Evolutionary conservation across 2,329 filamentous ascomycete species (phyloP).

Genomic region (Neophaeococcomyces aloes): DNA sequence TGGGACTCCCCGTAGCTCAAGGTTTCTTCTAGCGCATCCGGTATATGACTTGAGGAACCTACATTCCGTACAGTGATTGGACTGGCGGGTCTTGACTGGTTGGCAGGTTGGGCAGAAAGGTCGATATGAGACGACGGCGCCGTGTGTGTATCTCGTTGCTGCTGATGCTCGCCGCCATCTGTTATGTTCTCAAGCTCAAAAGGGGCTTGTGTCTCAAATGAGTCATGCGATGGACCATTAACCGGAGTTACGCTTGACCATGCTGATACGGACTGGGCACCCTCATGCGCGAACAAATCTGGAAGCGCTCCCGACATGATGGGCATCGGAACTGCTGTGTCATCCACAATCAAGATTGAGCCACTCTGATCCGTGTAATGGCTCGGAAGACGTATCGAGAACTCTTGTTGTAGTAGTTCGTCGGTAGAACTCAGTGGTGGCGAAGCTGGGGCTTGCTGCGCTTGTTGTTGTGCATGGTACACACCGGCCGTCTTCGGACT

Average conservation of each 20-base stretch:
- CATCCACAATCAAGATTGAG: conserved; percentile 78
- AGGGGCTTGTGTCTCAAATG: conserved; percentile 1
- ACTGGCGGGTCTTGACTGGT: not conserved
- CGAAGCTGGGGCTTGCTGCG: conserved; percentile 8
- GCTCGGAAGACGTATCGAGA: conserved; percentile 32
- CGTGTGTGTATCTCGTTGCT: not conserved
- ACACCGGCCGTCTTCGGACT: conserved; percentile 3
- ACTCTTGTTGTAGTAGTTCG: conserved; percentile 18
- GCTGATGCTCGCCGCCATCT: not conserved
- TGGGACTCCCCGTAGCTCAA: not conserved
- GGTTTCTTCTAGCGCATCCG: not conserved
- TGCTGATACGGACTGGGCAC: not conserved
- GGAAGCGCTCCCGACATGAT: conserved; percentile 31
- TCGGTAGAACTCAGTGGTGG: conserved; percentile 19
- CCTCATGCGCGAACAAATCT: not conserved
- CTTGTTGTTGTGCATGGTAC: not conserved
- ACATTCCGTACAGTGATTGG: conserved; percentile 2
- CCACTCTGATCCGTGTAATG: conserved; percentile 70
- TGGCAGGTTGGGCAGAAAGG: not conserved
- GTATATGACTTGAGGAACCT: not conserved
- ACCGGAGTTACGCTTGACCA: not conserved
- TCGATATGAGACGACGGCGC: not conserved
- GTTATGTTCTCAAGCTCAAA: not conserved
- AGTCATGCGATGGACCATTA: not conserved
- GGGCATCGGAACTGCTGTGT: conserved; percentile 26